Percentiles rank a stretch among this genome's conserved stretches.
phyloP scores from a whole-genome alignment of 441 rosid species.

The Jatropha podagrica region DNA sequence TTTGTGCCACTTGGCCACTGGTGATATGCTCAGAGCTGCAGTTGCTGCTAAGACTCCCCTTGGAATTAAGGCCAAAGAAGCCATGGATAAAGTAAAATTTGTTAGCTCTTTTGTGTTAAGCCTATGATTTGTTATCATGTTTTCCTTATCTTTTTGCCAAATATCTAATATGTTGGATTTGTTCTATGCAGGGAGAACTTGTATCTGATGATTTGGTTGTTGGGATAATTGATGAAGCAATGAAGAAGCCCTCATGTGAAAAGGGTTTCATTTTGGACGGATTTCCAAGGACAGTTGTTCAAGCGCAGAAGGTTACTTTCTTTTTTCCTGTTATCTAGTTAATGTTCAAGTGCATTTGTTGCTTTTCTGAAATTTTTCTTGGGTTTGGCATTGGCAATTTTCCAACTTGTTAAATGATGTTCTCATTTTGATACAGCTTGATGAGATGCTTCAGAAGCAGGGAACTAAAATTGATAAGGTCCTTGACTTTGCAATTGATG shows the following conservation, averaged over 20 bases:
- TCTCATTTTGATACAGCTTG: slow-evolving; percentile 47
- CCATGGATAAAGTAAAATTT: slow-evolving; percentile 64
- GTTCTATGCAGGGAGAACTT: slow-evolving; percentile 58
- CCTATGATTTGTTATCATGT: neutral
- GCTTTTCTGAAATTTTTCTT: neutral
- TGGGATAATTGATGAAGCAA: slow-evolving; percentile 79
- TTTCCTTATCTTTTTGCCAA: slow-evolving; percentile 2
- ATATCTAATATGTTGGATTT: neutral
- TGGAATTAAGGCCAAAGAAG: slow-evolving; percentile 76
- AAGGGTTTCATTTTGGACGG: slow-evolving; percentile 88
- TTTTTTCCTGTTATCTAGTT: neutral
- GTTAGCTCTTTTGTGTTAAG: neutral
- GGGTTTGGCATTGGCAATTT: neutral
- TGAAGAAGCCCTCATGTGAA: slow-evolving; percentile 71
- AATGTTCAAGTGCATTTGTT: neutral
- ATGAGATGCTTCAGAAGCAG: slow-evolving; percentile 68
- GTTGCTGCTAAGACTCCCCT: slow-evolving; percentile 78
- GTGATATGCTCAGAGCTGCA: slow-evolving; percentile 69
- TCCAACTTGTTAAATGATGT: neutral
- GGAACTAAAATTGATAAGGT: slow-evolving; percentile 68
- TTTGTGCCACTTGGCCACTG: slow-evolving; percentile 8
- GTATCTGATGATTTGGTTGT: slow-evolving; percentile 82
- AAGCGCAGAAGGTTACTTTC: slow-evolving; percentile 67
- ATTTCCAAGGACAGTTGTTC: slow-evolving; percentile 70
- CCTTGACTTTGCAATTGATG: slow-evolving; percentile 37